Base-by-base conservation (phyloP, 768 basidiomycete species). In the Kockovaella imperatae region DNA sequence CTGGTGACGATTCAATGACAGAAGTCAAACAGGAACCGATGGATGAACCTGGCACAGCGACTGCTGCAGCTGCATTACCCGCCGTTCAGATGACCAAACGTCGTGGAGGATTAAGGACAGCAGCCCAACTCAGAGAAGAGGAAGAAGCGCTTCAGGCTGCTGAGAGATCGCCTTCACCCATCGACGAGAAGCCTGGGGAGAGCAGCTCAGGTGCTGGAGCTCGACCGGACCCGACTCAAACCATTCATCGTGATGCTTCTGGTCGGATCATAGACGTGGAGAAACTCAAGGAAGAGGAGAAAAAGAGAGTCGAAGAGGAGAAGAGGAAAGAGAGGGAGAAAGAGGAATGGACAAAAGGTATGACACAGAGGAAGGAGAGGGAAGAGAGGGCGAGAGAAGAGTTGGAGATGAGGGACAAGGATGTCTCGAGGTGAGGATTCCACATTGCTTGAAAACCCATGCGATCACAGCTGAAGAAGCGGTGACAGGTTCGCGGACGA, bases 311-410 rank as follows among this genome's bases (percentile, higher is more conserved):
- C 62, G 77, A 87, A 18, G 83, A 88, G 65, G 75, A 77, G 49
- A 83, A 90, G 67, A 86, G 95, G 73, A 81, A 80, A 64, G 87
- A 93, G 64, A 84, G 84, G 23, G 62, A 67, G 32, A 50, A 54
- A 49, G 89, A 93, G 87, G 87, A 93, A 68, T 97, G 95, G 95
- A 89, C 88, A 0, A 97, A 93, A 71, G 95, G 95, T 25, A 63
- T 97, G 29, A 84, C 89, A 31, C 95, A 97, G 74, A 75, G 82
- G 51, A 83, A 86, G 20, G 85, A 90, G 51, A 74, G 77, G 44
- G 86, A 90, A 72, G 79, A 78, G 64, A 74, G 76, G 65, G 78
- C 73, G 62, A 62, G 71, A 49, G 81, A 87, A 49, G 67, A 86
- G 62, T 83, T 86, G 69, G 81, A 79, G 58, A 80, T 83, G 70